Base-by-base conservation (phyloP, 176 grass and related monocot species). In the Puya raimondii region DNA sequence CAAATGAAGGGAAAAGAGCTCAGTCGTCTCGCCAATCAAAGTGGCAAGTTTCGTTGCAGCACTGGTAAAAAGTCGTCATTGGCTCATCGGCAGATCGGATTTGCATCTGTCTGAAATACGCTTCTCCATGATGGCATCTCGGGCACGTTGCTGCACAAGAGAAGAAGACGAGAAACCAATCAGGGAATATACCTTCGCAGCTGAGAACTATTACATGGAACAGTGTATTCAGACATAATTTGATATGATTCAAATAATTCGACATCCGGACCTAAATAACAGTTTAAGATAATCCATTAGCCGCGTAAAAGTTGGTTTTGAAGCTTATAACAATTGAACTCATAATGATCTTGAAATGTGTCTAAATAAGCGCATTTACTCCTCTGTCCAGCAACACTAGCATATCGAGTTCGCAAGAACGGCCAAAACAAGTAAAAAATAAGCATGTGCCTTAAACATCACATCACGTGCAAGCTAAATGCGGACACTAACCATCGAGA, bases 81-180 rank as follows among this genome's bases (percentile, higher is more conserved):
- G 91, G 83, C 54, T 94, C 91, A 72, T 94, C 91, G 51, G 90
- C 88, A 23, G 81, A 87, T 69, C 81, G 67, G 42, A 87, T 80
- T 64, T 83, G 86, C 50, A 79, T 81, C 71, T 85, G 81, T 56
- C 16, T 71, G 80, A 47, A 96, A 78, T 80, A 86, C 22, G 88
- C 88, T 65, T 91, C 79, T 25, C 83, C 84, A 65, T 89, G 57
- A 57, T 80, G 68, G 64, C 84, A 92, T 50, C 51, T 70, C 48
- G 76, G 79, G 56, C 92, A 92, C n/a, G 83, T 51, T 12, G 81
- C 92, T 96, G 84, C 63, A 87, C 56, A 51, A 48, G 47, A 74
- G 65, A 33, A 73, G 49, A 21, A 13, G 42, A 12, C 6, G 48
- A 21, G 16, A 47, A 69, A n/a, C 56, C 48, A 78, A 26, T 47